Evolutionary conservation across 164 flowering plant genomes (phyloP).

Genomic region (Aristolochia fimbriata): DNA sequence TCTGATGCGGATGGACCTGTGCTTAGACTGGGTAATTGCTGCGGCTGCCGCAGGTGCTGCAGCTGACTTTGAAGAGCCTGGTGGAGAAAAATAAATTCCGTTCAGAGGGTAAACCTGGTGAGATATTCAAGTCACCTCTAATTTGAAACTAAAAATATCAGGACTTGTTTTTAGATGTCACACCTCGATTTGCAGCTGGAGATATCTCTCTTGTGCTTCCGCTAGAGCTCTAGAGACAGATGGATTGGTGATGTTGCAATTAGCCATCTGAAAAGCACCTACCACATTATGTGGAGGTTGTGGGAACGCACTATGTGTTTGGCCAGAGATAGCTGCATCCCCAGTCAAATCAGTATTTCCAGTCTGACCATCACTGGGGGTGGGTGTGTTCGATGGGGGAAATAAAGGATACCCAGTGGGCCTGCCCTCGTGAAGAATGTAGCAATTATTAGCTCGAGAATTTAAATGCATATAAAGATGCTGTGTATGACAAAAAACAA

Average conservation of each 20-base stretch:
- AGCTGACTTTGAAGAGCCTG: conserved; percentile 20
- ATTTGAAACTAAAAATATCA: background rate
- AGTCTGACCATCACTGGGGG: conserved; percentile 9
- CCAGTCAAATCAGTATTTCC: conserved; percentile 12
- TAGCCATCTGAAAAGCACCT: conserved; percentile 19
- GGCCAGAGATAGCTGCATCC: conserved; percentile 18
- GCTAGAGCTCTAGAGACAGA: conserved; percentile 20
- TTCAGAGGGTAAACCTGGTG: too few relatives aligned
- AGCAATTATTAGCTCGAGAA: background rate
- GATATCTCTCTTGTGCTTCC: conserved; percentile 36
- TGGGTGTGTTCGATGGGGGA: conserved; percentile 25
- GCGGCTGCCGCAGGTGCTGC: conserved; percentile 8
- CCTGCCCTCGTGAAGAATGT: conserved; percentile 22
- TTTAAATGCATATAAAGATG: background rate
- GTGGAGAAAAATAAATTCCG: background rate
- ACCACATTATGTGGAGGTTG: conserved; percentile 17
- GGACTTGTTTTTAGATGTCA: background rate
- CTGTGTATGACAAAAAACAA: background rate
- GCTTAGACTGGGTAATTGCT: background rate
- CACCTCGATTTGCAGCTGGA: conserved; percentile 60
- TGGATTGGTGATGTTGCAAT: conserved; percentile 10
- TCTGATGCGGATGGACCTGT: background rate
- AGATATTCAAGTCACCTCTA: background rate
- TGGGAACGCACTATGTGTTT: conserved; percentile 9
- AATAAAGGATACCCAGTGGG: conserved; percentile 44